Conservation (phyloP, 2,329 filamentous ascomycete species). For the Beauveria varroae region DNA sequence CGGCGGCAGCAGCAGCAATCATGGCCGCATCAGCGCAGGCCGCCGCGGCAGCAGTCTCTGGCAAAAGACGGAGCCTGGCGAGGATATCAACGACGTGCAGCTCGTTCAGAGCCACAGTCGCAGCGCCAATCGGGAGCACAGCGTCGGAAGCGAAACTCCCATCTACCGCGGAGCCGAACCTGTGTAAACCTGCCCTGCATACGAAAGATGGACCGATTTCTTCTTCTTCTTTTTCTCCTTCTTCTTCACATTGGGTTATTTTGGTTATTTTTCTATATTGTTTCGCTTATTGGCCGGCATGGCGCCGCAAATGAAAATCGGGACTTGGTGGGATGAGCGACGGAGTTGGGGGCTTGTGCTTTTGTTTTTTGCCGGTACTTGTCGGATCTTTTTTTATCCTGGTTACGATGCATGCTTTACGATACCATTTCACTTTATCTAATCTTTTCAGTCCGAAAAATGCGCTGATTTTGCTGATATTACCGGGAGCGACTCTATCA, state of each 20-base stretch:
- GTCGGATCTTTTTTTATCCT: not conserved
- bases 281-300: not conserved
- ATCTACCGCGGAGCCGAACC: not conserved
- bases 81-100: not conserved
- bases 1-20: not conserved
- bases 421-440: not conserved
- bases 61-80: conserved; percentile 1
- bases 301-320: not conserved
- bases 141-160: conserved; percentile 1
- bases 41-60: not conserved
- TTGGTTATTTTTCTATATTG: too few species aligned
- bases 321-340: not conserved
- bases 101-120: not conserved
- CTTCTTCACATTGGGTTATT: too few species aligned
- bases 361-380: not conserved
- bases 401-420: not conserved
- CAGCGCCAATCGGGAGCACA: not conserved
- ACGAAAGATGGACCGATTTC: not conserved
- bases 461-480: too few species aligned
- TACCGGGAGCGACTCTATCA: too few species aligned
- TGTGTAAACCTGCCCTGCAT: not conserved
- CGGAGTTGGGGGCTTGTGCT: not conserved
- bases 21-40: too few species aligned
- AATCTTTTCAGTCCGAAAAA: not conserved
- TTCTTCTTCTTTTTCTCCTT: not conserved